These are phyloP conservation scores for Rhinocladiella similis DNA, from an alignment of 2,329 filamentous ascomycete species.

Conservation along the genomic window DNA sequence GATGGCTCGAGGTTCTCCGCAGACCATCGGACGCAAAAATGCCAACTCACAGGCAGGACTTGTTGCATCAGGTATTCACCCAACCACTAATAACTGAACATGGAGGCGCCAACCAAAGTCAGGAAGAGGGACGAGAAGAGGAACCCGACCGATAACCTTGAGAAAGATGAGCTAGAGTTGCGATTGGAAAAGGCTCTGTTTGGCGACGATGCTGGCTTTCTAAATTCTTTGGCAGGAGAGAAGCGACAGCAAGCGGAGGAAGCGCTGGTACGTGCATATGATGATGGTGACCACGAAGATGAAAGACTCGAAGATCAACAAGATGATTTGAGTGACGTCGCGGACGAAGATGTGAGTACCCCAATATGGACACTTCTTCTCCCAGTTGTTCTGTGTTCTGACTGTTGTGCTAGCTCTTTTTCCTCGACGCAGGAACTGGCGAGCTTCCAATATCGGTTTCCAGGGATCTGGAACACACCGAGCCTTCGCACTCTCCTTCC, in stretches of 20 bases:
- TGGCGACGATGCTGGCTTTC: constrained; percentile 81
- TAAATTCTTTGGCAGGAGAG: constrained; percentile 67
- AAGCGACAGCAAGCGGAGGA: constrained; percentile 43
- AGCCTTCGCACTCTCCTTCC: constrained; percentile 24
- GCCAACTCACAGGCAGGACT: background rate
- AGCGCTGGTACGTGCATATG: constrained; percentile 26
- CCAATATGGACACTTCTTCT: too few species aligned
- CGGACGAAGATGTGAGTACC: constrained; percentile 67
- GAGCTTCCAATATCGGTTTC: constrained; percentile 34
- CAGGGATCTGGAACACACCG: constrained; percentile 41
- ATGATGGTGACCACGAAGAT: constrained; percentile 32
- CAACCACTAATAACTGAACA: background rate
- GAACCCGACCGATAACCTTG: constrained; percentile 38
- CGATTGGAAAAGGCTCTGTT: constrained; percentile 87
- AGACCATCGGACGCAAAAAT: background rate
- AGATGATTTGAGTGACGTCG: constrained; percentile 61
- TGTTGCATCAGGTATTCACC: background rate
- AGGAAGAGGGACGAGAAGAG: background rate
- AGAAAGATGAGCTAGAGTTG: constrained; percentile 80
- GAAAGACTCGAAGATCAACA: constrained; percentile 47
- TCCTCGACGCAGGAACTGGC: constrained; percentile 68
- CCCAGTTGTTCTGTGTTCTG: background rate
- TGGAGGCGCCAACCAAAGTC: background rate
- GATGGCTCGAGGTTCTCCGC: background rate
- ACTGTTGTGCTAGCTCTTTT: constrained; percentile 62